Base-by-base conservation (phyloP, 1,284 basidiomycete species). In the Cryptococcus sp. region DNA sequence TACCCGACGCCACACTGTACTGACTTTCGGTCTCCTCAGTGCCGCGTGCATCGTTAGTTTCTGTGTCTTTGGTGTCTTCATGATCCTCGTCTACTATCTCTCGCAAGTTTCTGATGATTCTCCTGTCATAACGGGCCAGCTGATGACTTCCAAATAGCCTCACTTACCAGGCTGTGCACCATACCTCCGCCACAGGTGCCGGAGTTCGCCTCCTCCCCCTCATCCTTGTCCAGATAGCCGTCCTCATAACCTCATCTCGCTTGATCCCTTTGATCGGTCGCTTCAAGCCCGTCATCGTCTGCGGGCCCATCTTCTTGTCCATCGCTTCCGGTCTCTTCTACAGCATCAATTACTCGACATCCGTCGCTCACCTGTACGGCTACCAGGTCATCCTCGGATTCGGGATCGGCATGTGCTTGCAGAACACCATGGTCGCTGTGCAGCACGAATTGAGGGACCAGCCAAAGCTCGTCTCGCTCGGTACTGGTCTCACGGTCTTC, bases 161-260 rank as follows among this genome's bases (percentile, higher is more conserved):
- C 40, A 60, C 45, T 21, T 70, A 68, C 48, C 76, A 77, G 64
- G 73, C 74, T 13, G 68, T 70, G 35, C 72, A 73, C 67, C 59
- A 69, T 60, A 65, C 59, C 44, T 73, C 72, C 0, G 77, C 76
- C 9, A 77, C 75, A 12, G 62, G 54, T 18, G 73, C 76, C 7
- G 76, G 76, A 52, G 69, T 77, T 52, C 59, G 64, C 12, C 70
- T 77, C 11, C 59, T 77, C 2, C 72, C 75, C 3, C 58, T 78
- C 39, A 77, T 78, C 55, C 52, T 73, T 47, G 60, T 69, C 9
- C 76, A 78, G 57, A 69, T 77, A 42, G 57, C 72, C 56, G 51
- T 66, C 52, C 66, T 77, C 51, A 75, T 78, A 52, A 52, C 55
- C 28, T 68, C 68, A 3, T 67, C 72, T 20, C 64, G 73, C 28